Conservation (phyloP, 768 basidiomycete species). For the Flagelloscypha sp. region DNA sequence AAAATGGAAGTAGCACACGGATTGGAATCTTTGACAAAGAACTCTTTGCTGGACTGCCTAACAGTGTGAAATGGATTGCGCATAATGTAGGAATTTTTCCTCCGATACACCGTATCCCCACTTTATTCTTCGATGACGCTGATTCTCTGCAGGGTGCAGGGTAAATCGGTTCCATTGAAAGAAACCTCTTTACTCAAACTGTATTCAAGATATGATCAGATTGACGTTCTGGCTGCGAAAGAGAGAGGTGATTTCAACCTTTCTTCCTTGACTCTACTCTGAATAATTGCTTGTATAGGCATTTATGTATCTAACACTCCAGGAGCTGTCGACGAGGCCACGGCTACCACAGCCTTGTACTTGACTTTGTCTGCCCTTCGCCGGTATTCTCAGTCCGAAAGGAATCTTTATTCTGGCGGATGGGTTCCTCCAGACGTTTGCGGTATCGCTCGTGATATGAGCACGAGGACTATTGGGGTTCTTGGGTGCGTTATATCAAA, state of each 20-base stretch:
- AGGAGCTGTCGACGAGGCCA: conserved; percentile 83
- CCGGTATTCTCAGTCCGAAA: conserved; percentile 62
- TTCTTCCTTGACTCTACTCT: conserved; percentile 1
- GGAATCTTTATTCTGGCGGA: conserved; percentile 24
- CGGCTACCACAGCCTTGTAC: conserved; percentile 82
- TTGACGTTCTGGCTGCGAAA: conserved; percentile 70
- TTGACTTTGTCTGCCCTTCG: conserved; percentile 72
- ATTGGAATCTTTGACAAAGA: conserved; percentile 80
- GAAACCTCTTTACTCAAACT: too few species aligned
- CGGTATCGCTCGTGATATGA: conserved; percentile 64
- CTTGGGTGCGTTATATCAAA: too few species aligned
- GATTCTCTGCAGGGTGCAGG: too few species aligned
- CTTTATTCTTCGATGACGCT: too few species aligned
- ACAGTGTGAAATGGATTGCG: conserved; percentile 74
- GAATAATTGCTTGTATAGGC: too few species aligned
- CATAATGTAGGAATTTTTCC: too few species aligned
- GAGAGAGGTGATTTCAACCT: conserved; percentile 41
- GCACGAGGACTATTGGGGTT: too few species aligned
- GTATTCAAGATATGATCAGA: conserved; percentile 87
- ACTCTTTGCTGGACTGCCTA: conserved; percentile 59
- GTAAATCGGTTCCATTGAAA: too few species aligned
- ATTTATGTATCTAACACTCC: conserved; percentile 85
- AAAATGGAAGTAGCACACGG: conserved; percentile 53
- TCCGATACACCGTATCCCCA: too few species aligned
- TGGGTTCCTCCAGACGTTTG: too few species aligned